A percentile compares a stretch with the other conserved stretches of the same genome.
These are phyloP conservation scores for Cubamyces lactineus DNA, from an alignment of 768 basidiomycete species.

Conservation along the genomic window DNA sequence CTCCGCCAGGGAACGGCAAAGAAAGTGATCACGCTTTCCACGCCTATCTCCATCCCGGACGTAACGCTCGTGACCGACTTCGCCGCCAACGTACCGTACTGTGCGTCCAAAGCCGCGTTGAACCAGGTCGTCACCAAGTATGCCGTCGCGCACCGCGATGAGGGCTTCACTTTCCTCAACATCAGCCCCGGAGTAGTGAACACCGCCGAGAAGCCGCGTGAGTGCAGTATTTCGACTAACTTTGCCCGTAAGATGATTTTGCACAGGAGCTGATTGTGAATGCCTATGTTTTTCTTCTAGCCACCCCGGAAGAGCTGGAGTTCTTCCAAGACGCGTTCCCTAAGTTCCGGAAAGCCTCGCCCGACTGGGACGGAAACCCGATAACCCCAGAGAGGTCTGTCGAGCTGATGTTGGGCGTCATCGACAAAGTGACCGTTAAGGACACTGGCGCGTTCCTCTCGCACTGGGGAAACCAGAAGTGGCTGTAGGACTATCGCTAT, in stretches of 20 bases:
- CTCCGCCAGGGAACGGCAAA: constrained; percentile 37
- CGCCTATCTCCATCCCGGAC: constrained; percentile 37
- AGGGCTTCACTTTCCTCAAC: constrained; percentile 42
- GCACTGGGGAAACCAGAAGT: constrained; percentile 31
- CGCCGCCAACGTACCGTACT: constrained; percentile 31
- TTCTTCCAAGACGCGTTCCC: constrained; percentile 37
- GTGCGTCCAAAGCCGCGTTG: constrained; percentile 42
- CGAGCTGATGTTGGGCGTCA: constrained; percentile 11
- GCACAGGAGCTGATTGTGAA: too few species aligned
- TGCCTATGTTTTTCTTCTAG: background rate
- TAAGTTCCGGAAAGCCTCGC: constrained; percentile 16
- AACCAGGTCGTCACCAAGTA: constrained; percentile 44
- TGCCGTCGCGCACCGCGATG: constrained; percentile 30
- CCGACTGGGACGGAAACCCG: constrained; percentile 9
- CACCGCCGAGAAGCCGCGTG: constrained; percentile 29
- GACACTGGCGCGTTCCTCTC: constrained; percentile 32
- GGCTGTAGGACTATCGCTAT: constrained; percentile 20
- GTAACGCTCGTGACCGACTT: constrained; percentile 27
- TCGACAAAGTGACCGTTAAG: constrained; percentile 9
- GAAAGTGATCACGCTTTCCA: constrained; percentile 41
- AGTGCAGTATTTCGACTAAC: constrained; percentile 4
- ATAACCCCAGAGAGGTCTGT: constrained; percentile 22
- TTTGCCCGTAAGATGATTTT: background rate
- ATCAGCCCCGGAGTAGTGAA: constrained; percentile 45
- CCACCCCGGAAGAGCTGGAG: constrained; percentile 26